These are phyloP conservation scores for Saccharomyces uvarum DNA, from an alignment of 1,139 yeast species.

Conservation along the genomic window DNA sequence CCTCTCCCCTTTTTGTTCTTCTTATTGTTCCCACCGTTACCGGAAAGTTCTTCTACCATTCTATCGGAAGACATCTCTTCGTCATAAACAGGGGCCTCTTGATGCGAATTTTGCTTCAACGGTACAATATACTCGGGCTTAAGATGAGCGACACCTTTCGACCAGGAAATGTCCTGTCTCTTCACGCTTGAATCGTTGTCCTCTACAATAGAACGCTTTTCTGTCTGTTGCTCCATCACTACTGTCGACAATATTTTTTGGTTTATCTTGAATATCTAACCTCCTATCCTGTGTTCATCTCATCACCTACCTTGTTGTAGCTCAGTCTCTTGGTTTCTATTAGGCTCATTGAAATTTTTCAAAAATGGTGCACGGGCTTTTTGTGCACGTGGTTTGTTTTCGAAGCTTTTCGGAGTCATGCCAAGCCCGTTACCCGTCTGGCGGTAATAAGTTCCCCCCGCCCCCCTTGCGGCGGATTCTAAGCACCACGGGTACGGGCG, in stretches of 20 bases:
- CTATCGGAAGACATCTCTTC: conserved; percentile 41
- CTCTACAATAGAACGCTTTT: conserved; percentile 5
- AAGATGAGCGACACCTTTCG: conserved; percentile 56
- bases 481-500: background rate
- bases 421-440: background rate
- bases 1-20: conserved; percentile 40
- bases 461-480: background rate
- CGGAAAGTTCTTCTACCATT: conserved; percentile 15
- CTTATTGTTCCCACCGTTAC: conserved; percentile 38
- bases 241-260: background rate
- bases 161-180: conserved; percentile 4
- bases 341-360: background rate
- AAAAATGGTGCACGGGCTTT: background rate
- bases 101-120: conserved; percentile 7
- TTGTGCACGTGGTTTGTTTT: background rate
- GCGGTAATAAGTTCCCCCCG: background rate
- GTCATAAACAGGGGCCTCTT: conserved; percentile 35
- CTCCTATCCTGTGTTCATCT: background rate
- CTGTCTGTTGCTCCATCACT: background rate
- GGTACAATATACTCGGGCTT: conserved; percentile 52
- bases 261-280: background rate
- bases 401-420: background rate
- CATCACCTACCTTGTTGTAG: background rate
- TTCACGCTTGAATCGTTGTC: background rate
- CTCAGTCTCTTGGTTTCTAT: background rate